Conservation (phyloP, 169 alveolate species). For the Eimeria maxima region DNA sequence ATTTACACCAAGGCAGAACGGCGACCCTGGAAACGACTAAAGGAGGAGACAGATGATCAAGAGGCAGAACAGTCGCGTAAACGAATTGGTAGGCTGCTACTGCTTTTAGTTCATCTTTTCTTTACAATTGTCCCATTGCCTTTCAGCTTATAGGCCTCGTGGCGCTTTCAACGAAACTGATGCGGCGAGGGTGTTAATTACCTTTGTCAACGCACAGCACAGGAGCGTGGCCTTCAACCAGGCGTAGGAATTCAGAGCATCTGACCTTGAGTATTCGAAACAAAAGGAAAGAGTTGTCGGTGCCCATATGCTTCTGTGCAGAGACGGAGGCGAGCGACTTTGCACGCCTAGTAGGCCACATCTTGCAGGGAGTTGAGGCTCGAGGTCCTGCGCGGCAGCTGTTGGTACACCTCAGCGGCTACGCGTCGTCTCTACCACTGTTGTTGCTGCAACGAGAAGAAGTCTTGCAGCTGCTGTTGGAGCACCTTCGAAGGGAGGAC, state of each 20-base stretch:
- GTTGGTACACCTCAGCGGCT: conserved; percentile 10
- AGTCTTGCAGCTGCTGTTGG: conserved; percentile 2
- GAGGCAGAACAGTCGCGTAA: conserved; percentile 11
- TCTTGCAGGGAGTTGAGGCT: conserved; percentile 44
- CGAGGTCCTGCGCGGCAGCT: conserved; percentile 46
- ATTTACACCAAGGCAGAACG: not conserved
- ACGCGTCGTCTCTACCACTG: conserved; percentile 25
- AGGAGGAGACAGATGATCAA: conserved; percentile 22
- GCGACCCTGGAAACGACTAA: conserved; percentile 16
- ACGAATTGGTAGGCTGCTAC: conserved; percentile 23
- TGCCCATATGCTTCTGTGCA: not conserved
- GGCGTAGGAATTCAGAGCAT: too few relatives aligned
- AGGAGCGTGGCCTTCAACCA: not conserved
- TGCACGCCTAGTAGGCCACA: conserved; percentile 21
- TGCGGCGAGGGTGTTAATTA: not conserved
- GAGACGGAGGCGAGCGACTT: conserved; percentile 49
- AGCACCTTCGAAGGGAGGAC: conserved; percentile 32
- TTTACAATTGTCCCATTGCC: not conserved
- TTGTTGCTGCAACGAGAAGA: conserved; percentile 34
- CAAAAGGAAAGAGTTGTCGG: not conserved
- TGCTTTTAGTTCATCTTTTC: not conserved
- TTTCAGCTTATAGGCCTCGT: not conserved
- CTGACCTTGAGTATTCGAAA: not conserved
- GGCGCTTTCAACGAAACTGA: not conserved
- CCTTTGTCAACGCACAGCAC: not conserved